Base-by-base conservation (phyloP, 208 protist species). In the Balamuthia mandrillaris region DNA sequence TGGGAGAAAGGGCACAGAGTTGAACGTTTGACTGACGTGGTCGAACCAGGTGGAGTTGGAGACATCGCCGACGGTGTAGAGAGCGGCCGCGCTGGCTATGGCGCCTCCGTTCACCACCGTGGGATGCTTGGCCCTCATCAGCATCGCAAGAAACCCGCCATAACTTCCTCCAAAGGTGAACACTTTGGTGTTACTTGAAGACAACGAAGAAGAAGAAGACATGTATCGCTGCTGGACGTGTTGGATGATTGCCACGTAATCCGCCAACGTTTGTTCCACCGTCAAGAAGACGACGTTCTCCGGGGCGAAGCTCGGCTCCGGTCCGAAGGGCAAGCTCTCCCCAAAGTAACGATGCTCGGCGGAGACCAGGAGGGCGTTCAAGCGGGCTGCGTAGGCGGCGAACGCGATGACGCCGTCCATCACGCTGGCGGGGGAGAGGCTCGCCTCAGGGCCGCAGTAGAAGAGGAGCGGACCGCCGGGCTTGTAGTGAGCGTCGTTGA, bases 331-430 rank as follows among this genome's bases (percentile, higher is more conserved):
- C 24, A 92, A 16, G 9, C 83, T 86, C 27, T 91, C 24, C 52
- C 93, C 93, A 81, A 94, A 95, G 63, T 93, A 96, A 39, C 95
- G 63, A 82, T 96, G 95, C 81, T 96, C 95, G 0, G 90, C 91
- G 84, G 96, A 96, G 2, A 96, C 41, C 12, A 96, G 21, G 1
- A 95, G 54, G 12, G 94, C 94, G 45, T 81, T 81, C 18, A 94
- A 86, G 35, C 90, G 21, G 29, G 87, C 29, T 0, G 94, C 94
- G 16, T 88, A 70, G 54, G 94, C 92, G 68, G 70, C 90, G 81
- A 95, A 78, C 5, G 88, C 44, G 6, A 89, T 90, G 52, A 56
- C 74, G 14, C 84, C 87, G 39, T 89, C 87, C 39, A 87, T 89
- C 49, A 56, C 49, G 49, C 18, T 56, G 49, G 49, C 18, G 18